A percentile compares a stretch with the other conserved stretches of the same genome.
phyloP scores from a whole-genome alignment of 805 yeast genomes.

The Kodamaea leandrae region DNA sequence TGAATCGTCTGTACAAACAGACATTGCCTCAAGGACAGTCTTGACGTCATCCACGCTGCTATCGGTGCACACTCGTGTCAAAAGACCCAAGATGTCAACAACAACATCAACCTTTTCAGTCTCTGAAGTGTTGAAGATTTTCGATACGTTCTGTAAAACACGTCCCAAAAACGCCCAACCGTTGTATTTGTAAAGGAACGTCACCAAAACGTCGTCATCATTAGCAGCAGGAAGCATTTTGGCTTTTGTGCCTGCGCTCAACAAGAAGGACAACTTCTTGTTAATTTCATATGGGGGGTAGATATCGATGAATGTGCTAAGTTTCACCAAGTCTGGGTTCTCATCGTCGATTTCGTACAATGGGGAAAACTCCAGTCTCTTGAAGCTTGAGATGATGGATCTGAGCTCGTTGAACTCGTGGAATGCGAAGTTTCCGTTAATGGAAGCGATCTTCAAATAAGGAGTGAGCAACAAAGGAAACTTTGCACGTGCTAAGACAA shows the following conservation, averaged over 20 bases:
- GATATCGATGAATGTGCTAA: slow-evolving; percentile 47
- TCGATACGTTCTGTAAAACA: slow-evolving; percentile 60
- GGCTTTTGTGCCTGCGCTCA: slow-evolving; percentile 60
- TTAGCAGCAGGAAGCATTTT: slow-evolving; percentile 55
- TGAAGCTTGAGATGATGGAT: slow-evolving; percentile 57
- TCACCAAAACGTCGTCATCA: slow-evolving; percentile 42
- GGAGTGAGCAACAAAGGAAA: slow-evolving; percentile 67
- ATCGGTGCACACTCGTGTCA: slow-evolving; percentile 46
- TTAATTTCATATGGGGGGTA: slow-evolving; percentile 56
- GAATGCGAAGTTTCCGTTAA: slow-evolving; percentile 66
- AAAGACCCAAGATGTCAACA: slow-evolving; percentile 48
- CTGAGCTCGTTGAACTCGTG: slow-evolving; percentile 56
- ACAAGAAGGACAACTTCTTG: slow-evolving; percentile 43
- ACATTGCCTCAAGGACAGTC: slow-evolving; percentile 39
- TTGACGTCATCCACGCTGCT: slow-evolving; percentile 29
- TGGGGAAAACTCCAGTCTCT: slow-evolving; percentile 35
- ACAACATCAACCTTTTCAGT: slow-evolving; percentile 40
- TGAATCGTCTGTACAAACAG: slow-evolving; percentile 49
- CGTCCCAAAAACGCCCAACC: slow-evolving; percentile 91
- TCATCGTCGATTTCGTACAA: slow-evolving; percentile 50
- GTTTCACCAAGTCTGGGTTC: slow-evolving; percentile 50
- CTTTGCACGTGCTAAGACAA: slow-evolving; percentile 64
- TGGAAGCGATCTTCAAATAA: slow-evolving; percentile 56
- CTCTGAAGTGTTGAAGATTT: slow-evolving; percentile 35
- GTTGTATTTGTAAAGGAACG: slow-evolving; percentile 70